Evolutionary conservation across 495 filamentous ascomycete species (phyloP).

Genomic region (Zalerion maritima): DNA sequence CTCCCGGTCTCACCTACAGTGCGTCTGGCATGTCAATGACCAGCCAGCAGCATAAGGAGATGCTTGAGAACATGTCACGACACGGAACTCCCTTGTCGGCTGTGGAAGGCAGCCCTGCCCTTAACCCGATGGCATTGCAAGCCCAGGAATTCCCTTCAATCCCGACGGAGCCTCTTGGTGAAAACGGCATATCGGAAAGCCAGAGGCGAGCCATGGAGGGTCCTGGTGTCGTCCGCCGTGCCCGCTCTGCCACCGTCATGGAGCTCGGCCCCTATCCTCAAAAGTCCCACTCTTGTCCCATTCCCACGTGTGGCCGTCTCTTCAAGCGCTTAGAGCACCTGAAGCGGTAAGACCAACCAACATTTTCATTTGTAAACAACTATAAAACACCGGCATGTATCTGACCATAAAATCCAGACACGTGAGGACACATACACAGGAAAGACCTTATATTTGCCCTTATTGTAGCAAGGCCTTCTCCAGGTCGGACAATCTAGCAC

Average conservation of each 20-base stretch:
- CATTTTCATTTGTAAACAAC: conserved; percentile 32
- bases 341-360: conserved; percentile 69
- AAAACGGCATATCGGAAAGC: conserved; percentile 44
- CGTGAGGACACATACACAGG: conserved; percentile 97
- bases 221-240: conserved; percentile 66
- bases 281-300: conserved; percentile 97
- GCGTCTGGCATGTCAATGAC: conserved; percentile 40
- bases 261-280: conserved; percentile 92
- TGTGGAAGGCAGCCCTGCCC: conserved; percentile 60
- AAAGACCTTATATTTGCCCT: conserved; percentile 91
- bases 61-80: conserved; percentile 67
- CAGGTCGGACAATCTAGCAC: conserved; percentile 93
- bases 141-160: conserved; percentile 53
- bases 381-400: conserved; percentile 24
- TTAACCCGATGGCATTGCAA: conserved; percentile 50
- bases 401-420: conserved; percentile 63
- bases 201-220: conserved; percentile 47
- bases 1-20: conserved; percentile 52
- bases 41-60: conserved; percentile 57
- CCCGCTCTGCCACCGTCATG: conserved; percentile 90
- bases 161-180: conserved; percentile 46
- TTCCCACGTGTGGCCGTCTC: conserved; percentile 88
- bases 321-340: conserved; percentile 99
- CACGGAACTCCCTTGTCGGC: conserved; percentile 76
- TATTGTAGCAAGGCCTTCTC: conserved; percentile 98